Percentiles rank a stretch among this genome's conserved stretches.
phyloP scores from a whole-genome alignment of 1,139 yeast genomes.

The Blastobotrys persicus region DNA sequence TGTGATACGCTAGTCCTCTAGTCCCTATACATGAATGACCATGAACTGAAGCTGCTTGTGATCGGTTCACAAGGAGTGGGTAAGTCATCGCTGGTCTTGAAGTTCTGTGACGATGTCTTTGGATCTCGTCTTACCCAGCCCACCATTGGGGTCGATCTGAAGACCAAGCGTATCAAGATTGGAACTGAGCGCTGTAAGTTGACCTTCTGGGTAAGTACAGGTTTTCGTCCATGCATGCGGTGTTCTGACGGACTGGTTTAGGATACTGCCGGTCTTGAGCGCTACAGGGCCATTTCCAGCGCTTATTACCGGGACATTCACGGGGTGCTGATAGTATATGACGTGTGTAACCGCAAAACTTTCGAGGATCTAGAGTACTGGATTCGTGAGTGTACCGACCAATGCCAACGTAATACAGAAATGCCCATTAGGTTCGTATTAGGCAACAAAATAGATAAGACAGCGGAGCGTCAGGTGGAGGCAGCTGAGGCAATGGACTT shows the following conservation, averaged over 20 bases:
- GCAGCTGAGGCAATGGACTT: slow-evolving; percentile 28
- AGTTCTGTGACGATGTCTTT: slow-evolving; percentile 5
- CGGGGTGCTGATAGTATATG: slow-evolving; percentile 15
- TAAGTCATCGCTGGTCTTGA: slow-evolving; percentile 8
- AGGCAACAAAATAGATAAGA: slow-evolving; percentile 44
- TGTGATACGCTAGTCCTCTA: too few species aligned
- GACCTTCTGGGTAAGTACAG: slow-evolving; percentile 15
- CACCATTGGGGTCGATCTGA: slow-evolving; percentile 15
- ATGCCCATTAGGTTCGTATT: slow-evolving; percentile 40
- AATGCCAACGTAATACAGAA: slow-evolving; percentile 8
- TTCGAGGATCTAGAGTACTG: slow-evolving; percentile 19
- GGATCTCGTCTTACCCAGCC: slow-evolving; percentile 1
- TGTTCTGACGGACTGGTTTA: background rate
- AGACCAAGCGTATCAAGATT: slow-evolving; percentile 9
- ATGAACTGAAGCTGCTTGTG: slow-evolving; percentile 9
- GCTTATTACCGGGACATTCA: slow-evolving; percentile 16
- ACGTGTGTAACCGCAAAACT: slow-evolving; percentile 10
- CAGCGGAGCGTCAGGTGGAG: slow-evolving; percentile 29
- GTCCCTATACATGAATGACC: background rate
- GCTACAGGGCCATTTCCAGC: slow-evolving; percentile 13
- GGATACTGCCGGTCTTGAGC: slow-evolving; percentile 18
- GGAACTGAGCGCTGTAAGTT: slow-evolving; percentile 9
- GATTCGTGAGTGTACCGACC: slow-evolving; percentile 19
- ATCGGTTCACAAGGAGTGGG: slow-evolving; percentile 15
- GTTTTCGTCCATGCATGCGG: background rate